phyloP scores from a whole-genome alignment of 2,329 filamentous ascomycete species.

The Torrubiellomyces zombiae region DNA sequence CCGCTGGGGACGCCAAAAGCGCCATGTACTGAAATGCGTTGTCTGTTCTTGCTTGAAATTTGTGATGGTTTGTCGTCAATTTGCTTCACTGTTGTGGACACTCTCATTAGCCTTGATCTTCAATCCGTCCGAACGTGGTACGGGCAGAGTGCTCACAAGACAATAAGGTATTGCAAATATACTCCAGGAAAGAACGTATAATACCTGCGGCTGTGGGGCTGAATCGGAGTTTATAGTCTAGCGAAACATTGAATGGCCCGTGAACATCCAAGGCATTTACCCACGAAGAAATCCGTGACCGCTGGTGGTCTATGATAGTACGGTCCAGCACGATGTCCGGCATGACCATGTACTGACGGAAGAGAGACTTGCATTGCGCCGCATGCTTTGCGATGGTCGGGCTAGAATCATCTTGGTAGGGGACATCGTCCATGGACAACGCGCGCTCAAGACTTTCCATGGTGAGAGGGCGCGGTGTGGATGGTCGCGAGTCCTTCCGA shows the following conservation, averaged over 20 bases:
- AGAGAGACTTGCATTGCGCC: slow-evolving; percentile 10
- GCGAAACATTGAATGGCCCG: slow-evolving; percentile 12
- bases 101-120: too few species aligned
- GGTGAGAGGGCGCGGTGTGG: too few species aligned
- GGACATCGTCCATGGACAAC: slow-evolving; percentile 14
- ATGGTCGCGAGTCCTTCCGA: too few species aligned
- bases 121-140: too few species aligned
- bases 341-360: slow-evolving; percentile 5
- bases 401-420: slow-evolving; percentile 12
- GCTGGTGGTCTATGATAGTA: slow-evolving; percentile 9
- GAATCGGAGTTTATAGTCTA: slow-evolving; percentile 14
- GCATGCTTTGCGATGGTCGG: slow-evolving; percentile 14
- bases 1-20: too few species aligned
- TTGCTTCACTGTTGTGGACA: too few species aligned
- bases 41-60: too few species aligned
- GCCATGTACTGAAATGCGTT: too few species aligned
- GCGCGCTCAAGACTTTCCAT: too few species aligned
- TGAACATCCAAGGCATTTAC: slow-evolving; percentile 4
- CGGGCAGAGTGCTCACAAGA: too few species aligned
- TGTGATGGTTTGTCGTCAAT: too few species aligned
- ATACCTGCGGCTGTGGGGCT: slow-evolving; percentile 5
- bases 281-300: slow-evolving; percentile 5
- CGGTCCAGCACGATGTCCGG: slow-evolving; percentile 3
- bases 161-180: too few species aligned
- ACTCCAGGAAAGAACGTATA: slow-evolving; percentile 10